Percentiles rank a stretch among this genome's conserved stretches.
phyloP scores from a whole-genome alignment of 129 eudicot species.

The Pulicaria dysenterica region DNA sequence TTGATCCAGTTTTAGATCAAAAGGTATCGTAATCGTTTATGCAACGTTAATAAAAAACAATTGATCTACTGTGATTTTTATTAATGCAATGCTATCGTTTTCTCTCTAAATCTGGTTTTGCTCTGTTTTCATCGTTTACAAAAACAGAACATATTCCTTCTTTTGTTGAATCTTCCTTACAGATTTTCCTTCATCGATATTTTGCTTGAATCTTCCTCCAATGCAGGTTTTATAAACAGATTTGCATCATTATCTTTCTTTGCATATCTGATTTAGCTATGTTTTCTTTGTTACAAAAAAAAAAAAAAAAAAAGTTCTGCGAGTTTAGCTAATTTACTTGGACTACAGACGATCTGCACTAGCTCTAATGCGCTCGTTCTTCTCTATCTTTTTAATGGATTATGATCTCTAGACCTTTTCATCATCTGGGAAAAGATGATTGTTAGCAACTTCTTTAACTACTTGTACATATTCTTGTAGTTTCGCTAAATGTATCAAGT shows the following conservation, averaged over 20 bases:
- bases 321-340: not conserved
- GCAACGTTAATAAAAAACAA: not conserved
- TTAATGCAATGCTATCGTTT: not conserved
- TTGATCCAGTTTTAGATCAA: constrained; percentile 12
- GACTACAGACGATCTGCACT: not conserved
- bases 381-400: too few relatives aligned
- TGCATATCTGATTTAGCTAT: not conserved
- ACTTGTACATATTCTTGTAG: too few relatives aligned
- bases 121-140: not conserved
- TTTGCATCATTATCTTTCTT: not conserved
- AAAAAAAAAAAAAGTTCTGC: too few relatives aligned
- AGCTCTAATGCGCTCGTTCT: not conserved
- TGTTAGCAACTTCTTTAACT: too few relatives aligned
- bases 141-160: too few relatives aligned
- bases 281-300: not conserved
- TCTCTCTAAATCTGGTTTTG: not conserved
- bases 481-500: too few relatives aligned
- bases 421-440: too few relatives aligned
- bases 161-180: not conserved
- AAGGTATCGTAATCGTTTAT: not conserved
- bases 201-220: too few relatives aligned
- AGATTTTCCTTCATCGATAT: not conserved
- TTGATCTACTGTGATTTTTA: constrained; percentile 1
- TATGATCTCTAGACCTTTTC: too few relatives aligned
- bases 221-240: not conserved